Evolutionary conservation across 1,139 yeast genomes (phyloP).

Genomic region (Debaryomyces coudertii): DNA sequence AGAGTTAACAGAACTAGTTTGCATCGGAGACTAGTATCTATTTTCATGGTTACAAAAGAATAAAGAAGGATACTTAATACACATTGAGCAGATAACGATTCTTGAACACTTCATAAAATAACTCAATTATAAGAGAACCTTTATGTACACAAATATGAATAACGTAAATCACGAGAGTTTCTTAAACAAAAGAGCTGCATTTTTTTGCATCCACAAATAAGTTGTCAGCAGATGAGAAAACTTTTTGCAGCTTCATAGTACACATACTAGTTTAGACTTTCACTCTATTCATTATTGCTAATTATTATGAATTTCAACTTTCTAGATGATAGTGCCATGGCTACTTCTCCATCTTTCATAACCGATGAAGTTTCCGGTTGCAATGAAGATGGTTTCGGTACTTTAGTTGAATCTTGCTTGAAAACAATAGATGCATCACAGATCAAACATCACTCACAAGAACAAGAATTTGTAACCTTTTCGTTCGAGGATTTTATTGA

Average conservation of each 20-base stretch:
- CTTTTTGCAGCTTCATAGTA: not conserved
- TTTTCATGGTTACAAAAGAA: too few species aligned
- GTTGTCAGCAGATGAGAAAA: not conserved
- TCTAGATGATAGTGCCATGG: conserved; percentile 7
- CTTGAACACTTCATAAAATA: too few species aligned
- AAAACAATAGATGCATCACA: conserved; percentile 6
- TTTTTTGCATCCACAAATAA: conserved; percentile 9
- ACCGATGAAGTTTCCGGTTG: conserved; percentile 5
- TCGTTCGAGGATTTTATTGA: not conserved
- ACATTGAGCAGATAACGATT: too few species aligned
- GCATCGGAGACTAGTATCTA: too few species aligned
- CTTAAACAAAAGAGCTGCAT: conserved; percentile 4
- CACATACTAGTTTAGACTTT: not conserved
- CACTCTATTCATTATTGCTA: not conserved
- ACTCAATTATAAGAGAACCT: too few species aligned
- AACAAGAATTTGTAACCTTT: not conserved
- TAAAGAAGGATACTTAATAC: too few species aligned
- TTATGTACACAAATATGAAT: not conserved
- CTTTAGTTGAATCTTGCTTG: conserved; percentile 10
- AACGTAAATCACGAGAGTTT: conserved; percentile 5
- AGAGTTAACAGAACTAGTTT: too few species aligned
- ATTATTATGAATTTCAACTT: conserved; percentile 10
- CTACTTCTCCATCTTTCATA: conserved; percentile 6
- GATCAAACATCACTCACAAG: not conserved
- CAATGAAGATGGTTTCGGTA: conserved; percentile 7